Conservation (phyloP, 2,329 filamentous ascomycete species). For the Aureobasidium leucospermi region DNA sequence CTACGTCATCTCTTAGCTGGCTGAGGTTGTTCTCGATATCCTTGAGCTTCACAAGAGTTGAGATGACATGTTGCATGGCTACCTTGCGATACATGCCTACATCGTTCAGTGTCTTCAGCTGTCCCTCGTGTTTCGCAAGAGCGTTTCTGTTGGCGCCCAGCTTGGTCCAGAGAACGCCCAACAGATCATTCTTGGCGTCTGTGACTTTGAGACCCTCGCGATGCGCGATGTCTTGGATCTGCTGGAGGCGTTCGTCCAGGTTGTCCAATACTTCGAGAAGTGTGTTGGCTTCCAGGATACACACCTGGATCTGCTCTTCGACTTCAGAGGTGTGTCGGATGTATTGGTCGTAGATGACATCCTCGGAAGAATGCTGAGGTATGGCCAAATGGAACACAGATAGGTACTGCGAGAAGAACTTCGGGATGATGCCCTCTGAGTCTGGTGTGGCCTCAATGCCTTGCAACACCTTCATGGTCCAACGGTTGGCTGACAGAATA, state of each 20-base stretch:
- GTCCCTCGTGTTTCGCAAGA: conserved; percentile 53
- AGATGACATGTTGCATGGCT: conserved; percentile 61
- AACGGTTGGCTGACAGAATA: conserved; percentile 67
- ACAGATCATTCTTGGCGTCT: conserved; percentile 55
- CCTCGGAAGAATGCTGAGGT: conserved; percentile 51
- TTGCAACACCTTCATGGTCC: conserved; percentile 64
- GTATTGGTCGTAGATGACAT: conserved; percentile 64
- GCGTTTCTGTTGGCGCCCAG: conserved; percentile 61
- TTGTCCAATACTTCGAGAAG: conserved; percentile 58
- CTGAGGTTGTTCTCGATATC: conserved; percentile 64
- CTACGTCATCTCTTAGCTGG: conserved; percentile 64
- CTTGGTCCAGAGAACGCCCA: conserved; percentile 65
- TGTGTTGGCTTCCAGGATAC: conserved; percentile 64
- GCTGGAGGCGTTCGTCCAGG: conserved; percentile 61
- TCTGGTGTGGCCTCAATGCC: conserved; percentile 45
- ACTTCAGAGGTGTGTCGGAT: conserved; percentile 63
- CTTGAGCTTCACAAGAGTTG: conserved; percentile 64
- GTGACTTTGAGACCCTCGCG: conserved; percentile 55
- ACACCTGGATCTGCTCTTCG: conserved; percentile 58
- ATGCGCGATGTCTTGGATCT: conserved; percentile 62
- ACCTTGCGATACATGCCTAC: conserved; percentile 59
- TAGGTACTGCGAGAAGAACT: conserved; percentile 38
- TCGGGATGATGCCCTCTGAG: conserved; percentile 31
- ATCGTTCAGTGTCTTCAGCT: conserved; percentile 56
- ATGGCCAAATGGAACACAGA: conserved; percentile 56